Percentiles rank a stretch among this genome's conserved stretches.
Conservation (phyloP, 148 eudicot genomes). For the Pouteria glomerata region DNA sequence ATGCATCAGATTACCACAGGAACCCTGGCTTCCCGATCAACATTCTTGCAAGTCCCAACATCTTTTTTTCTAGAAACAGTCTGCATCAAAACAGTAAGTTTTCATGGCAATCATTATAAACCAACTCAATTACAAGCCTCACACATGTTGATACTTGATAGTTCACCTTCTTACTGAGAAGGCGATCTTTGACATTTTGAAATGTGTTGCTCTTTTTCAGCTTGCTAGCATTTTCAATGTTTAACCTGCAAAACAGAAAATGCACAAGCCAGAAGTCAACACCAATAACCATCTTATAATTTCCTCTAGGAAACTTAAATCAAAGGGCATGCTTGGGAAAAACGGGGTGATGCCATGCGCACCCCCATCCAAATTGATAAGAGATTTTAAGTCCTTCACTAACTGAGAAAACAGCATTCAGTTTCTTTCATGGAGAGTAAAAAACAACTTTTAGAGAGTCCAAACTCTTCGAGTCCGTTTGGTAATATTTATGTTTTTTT, state of each 20-base stretch:
- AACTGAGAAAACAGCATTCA: background rate
- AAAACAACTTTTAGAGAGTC: background rate
- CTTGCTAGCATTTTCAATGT: slow-evolving; percentile 25
- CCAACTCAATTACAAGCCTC: background rate
- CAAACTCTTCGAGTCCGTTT: no score
- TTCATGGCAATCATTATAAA: background rate
- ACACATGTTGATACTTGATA: slow-evolving; percentile 5
- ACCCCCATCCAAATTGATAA: background rate
- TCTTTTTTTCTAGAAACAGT: slow-evolving; percentile 22
- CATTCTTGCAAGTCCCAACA: slow-evolving; percentile 10
- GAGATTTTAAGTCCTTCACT: background rate
- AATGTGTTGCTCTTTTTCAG: slow-evolving; percentile 21
- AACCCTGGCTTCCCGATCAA: slow-evolving; percentile 17
- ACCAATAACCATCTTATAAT: background rate
- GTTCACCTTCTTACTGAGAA: slow-evolving; percentile 33
- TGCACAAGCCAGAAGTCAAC: background rate
- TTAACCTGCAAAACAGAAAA: slow-evolving; percentile 27
- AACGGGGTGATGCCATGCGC: background rate
- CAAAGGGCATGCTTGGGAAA: background rate
- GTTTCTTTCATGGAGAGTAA: background rate
- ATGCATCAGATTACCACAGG: slow-evolving; percentile 18
- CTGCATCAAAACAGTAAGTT: slow-evolving; percentile 16
- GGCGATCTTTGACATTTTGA: slow-evolving; percentile 21
- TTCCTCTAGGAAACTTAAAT: background rate
- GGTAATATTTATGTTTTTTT: no score